Conservation (phyloP, 306 rosid genomes). For the Canavalia gladiata region DNA sequence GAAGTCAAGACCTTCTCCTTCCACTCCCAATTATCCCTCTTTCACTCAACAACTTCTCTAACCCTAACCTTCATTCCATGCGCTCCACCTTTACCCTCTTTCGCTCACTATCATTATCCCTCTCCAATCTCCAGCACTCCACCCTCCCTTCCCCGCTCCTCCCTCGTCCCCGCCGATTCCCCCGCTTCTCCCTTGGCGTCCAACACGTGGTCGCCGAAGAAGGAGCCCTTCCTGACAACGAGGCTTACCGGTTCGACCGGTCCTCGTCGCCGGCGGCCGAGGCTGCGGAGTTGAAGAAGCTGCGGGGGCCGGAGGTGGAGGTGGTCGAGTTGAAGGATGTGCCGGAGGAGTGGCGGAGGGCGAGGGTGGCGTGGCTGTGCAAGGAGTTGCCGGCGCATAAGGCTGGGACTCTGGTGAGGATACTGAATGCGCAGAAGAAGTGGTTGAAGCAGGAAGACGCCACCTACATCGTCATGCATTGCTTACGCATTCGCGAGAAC, state of each 20-base stretch:
- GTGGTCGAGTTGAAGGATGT: constrained; percentile 55
- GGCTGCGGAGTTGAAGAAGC: constrained; percentile 32
- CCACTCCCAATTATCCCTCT: neutral
- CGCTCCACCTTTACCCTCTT: constrained; percentile 45
- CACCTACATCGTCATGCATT: constrained; percentile 78
- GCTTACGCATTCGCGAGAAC: constrained; percentile 89
- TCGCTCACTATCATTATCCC: constrained; percentile 33
- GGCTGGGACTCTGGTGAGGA: constrained; percentile 53
- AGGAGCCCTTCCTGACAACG: neutral
- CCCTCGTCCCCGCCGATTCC: constrained; percentile 16
- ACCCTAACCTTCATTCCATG: constrained; percentile 43
- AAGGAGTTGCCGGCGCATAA: constrained; percentile 59
- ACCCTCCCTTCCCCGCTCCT: constrained; percentile 9
- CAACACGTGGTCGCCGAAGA: neutral
- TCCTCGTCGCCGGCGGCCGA: neutral
- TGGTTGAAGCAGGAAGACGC: constrained; percentile 78
- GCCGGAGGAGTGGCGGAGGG: constrained; percentile 64
- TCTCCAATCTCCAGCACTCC: neutral
- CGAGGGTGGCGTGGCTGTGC: constrained; percentile 64
- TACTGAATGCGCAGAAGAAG: constrained; percentile 85
- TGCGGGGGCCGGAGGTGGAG: constrained; percentile 50
- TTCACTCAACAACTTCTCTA: constrained; percentile 7
- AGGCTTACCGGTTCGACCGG: constrained; percentile 39
- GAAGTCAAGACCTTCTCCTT: constrained; percentile 17
- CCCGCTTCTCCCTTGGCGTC: neutral